Evolutionary conservation across 1,284 basidiomycete species (phyloP).

Genomic region (Neolentinus lepideus): DNA sequence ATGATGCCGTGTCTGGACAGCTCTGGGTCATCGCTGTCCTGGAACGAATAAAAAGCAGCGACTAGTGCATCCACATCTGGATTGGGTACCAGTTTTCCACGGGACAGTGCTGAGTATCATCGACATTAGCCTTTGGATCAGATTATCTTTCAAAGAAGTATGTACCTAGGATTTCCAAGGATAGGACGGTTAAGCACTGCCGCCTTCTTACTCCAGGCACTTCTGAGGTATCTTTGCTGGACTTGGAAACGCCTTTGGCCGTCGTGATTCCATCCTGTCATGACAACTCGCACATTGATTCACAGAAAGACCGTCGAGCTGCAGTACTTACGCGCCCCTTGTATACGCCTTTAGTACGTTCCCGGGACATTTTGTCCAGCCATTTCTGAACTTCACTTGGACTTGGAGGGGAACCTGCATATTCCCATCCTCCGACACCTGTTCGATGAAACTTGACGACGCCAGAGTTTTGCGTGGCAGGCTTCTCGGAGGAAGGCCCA

Average conservation of each 20-base stretch:
- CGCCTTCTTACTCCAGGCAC: slow-evolving; percentile 36
- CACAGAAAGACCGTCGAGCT: slow-evolving; percentile 29
- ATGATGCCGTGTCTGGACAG: slow-evolving; percentile 44
- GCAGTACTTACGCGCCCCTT: slow-evolving; percentile 35
- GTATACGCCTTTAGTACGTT: neutral
- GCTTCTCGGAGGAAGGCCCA: slow-evolving; percentile 6
- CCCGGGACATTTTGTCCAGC: slow-evolving; percentile 27
- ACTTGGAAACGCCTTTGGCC: slow-evolving; percentile 57
- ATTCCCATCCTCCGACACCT: slow-evolving; percentile 66
- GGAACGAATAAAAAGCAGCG: slow-evolving; percentile 63
- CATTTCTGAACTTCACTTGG: slow-evolving; percentile 43
- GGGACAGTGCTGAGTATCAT: slow-evolving; percentile 53
- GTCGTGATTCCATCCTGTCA: slow-evolving; percentile 51
- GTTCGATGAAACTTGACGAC: neutral
- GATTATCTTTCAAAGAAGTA: neutral
- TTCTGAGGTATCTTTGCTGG: slow-evolving; percentile 48
- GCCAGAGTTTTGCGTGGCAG: neutral
- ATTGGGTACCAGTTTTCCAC: slow-evolving; percentile 61
- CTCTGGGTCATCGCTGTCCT: slow-evolving; percentile 13
- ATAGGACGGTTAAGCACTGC: slow-evolving; percentile 76
- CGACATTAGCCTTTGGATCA: neutral
- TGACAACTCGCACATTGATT: too few relatives aligned
- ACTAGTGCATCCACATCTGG: slow-evolving; percentile 66
- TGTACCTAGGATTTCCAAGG: slow-evolving; percentile 81
- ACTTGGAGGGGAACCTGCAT: slow-evolving; percentile 59